These are phyloP conservation scores for Mucor piriformis DNA, from an alignment of 371 early-diverging fungal genomes.

Conservation along the genomic window DNA sequence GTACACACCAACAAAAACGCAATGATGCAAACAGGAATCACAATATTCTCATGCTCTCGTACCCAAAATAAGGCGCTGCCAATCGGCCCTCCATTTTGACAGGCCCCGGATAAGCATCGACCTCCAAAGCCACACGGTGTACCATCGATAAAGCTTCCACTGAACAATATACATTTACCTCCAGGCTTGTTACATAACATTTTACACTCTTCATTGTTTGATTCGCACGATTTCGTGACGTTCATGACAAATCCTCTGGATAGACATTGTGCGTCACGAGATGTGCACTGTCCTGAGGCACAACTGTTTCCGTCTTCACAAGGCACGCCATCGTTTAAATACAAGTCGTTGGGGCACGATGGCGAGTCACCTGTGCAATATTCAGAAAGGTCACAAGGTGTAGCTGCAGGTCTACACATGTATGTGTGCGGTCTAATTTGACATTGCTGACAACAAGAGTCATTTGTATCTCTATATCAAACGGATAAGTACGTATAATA, in stretches of 20 bases:
- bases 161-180: constrained; percentile 68
- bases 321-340: constrained; percentile 64
- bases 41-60: constrained; percentile 44
- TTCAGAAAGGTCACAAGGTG: constrained; percentile 85
- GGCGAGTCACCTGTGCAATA: constrained; percentile 76
- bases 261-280: constrained; percentile 80
- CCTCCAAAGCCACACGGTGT: constrained; percentile 85
- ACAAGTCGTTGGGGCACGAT: constrained; percentile 78
- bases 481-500: not conserved
- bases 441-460: constrained; percentile 84
- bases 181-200: constrained; percentile 69
- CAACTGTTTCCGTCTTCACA: constrained; percentile 72
- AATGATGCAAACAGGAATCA: constrained; percentile 56
- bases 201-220: constrained; percentile 61
- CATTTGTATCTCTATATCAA: constrained; percentile 70
- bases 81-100: constrained; percentile 16
- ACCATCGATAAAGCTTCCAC: constrained; percentile 86
- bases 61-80: constrained; percentile 29
- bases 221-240: constrained; percentile 49
- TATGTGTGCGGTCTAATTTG: constrained; percentile 59
- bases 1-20: constrained; percentile 49
- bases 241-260: constrained; percentile 52
- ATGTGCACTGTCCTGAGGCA: constrained; percentile 90
- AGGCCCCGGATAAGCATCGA: constrained; percentile 54
- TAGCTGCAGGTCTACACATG: constrained; percentile 75